These are phyloP conservation scores for Paxillus rubicundulus DNA, from an alignment of 768 basidiomycete species.

Conservation along the genomic window DNA sequence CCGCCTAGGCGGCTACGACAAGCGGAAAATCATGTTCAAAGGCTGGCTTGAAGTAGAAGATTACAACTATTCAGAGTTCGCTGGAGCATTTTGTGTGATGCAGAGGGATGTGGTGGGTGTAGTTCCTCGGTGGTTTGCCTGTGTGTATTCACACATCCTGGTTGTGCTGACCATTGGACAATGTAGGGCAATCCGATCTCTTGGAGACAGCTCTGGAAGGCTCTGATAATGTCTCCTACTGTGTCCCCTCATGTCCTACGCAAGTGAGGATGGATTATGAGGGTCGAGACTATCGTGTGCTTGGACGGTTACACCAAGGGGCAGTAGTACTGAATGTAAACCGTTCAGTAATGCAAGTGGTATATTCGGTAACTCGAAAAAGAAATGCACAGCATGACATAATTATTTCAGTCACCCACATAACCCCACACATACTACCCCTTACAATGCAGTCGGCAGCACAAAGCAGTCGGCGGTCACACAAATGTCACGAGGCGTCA, in stretches of 20 bases:
- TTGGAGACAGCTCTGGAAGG: conserved; percentile 77
- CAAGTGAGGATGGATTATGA: conserved; percentile 6
- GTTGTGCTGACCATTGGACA: not conserved
- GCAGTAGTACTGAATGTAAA: too few relatives aligned
- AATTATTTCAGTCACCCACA: too few relatives aligned
- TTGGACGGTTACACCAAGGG: too few relatives aligned
- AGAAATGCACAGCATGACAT: too few relatives aligned
- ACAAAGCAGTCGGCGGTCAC: too few relatives aligned
- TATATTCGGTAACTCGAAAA: too few relatives aligned
- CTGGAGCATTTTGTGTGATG: conserved; percentile 71
- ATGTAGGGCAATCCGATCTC: conserved; percentile 71
- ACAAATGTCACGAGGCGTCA: too few relatives aligned
- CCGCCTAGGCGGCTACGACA: conserved; percentile 69
- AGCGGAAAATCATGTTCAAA: conserved; percentile 60
- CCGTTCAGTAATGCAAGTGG: too few relatives aligned
- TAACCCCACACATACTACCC: too few relatives aligned
- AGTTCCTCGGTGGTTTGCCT: not conserved
- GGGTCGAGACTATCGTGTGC: too few relatives aligned
- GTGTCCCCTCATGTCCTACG: conserved; percentile 59
- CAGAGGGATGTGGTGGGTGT: conserved; percentile 59
- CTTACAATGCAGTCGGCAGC: too few relatives aligned
- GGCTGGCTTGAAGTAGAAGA: conserved; percentile 74
- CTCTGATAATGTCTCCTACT: conserved; percentile 46
- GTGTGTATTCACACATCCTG: not conserved
- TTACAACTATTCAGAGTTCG: conserved; percentile 46